Percentiles rank a stretch among this genome's conserved stretches.
phyloP scores from a whole-genome alignment of 805 yeast species.

The Tetrapisispora taiwanensis region DNA sequence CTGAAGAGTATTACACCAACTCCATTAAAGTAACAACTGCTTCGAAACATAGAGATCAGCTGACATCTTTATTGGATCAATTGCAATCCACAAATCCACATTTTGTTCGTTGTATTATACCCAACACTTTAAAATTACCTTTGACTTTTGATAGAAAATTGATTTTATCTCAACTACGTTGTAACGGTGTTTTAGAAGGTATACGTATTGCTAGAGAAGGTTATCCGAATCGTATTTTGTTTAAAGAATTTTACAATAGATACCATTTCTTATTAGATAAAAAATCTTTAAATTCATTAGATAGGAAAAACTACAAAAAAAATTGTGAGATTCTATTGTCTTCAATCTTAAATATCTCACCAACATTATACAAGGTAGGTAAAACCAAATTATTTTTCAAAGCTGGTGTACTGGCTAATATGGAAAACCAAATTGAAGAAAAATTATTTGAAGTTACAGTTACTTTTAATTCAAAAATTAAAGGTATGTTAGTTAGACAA shows the following conservation, averaged over 20 bases:
- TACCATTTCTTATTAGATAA: constrained; percentile 59
- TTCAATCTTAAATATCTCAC: constrained; percentile 50
- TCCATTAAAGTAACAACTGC: constrained; percentile 66
- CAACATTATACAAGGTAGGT: constrained; percentile 79
- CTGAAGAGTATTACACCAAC: constrained; percentile 23
- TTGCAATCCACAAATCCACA: constrained; percentile 82
- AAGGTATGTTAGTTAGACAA: constrained; percentile 55
- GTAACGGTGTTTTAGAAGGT: constrained; percentile 97
- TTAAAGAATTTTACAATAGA: constrained; percentile 66
- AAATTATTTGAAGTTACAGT: constrained; percentile 47
- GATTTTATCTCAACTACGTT: constrained; percentile 80
- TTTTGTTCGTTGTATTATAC: constrained; percentile 91
- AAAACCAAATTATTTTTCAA: constrained; percentile 88
- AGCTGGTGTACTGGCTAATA: constrained; percentile 88
- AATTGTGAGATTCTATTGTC: constrained; percentile 60
- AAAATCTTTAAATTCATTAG: constrained; percentile 16
- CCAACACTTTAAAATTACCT: constrained; percentile 68
- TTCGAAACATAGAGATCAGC: constrained; percentile 79
- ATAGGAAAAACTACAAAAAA: constrained; percentile 41
- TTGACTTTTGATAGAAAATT: constrained; percentile 60
- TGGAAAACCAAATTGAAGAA: constrained; percentile 69
- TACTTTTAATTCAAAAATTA: constrained; percentile 49
- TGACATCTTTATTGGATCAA: constrained; percentile 59
- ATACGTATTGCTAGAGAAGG: constrained; percentile 96
- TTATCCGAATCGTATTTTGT: constrained; percentile 83